Percentiles rank a stretch among this genome's conserved stretches.
Conservation (phyloP, 352 stramenopile species). For the Phytophthora citricola region DNA sequence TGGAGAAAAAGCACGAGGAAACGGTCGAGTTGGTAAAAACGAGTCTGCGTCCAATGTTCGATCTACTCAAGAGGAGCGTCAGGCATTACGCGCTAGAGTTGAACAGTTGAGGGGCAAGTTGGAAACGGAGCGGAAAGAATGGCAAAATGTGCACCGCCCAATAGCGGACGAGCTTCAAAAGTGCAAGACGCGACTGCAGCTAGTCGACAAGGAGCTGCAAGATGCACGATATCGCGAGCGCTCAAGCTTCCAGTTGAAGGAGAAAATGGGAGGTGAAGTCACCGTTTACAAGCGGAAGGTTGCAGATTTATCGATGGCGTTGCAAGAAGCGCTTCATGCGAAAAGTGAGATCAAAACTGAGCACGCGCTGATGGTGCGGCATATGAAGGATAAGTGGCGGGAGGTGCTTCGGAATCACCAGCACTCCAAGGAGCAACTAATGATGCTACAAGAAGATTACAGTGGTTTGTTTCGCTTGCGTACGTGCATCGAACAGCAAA, state of each 20-base stretch:
- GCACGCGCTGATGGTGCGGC: slow-evolving; percentile 47
- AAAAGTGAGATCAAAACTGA: slow-evolving; percentile 62
- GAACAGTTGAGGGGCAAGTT: slow-evolving; percentile 74
- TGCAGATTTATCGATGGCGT: slow-evolving; percentile 50
- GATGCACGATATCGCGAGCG: slow-evolving; percentile 70
- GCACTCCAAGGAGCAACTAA: slow-evolving; percentile 60
- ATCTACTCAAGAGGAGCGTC: slow-evolving; percentile 71
- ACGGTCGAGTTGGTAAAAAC: slow-evolving; percentile 59
- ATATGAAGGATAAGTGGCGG: slow-evolving; percentile 77
- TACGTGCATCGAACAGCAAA: slow-evolving; percentile 47
- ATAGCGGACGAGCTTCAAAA: slow-evolving; percentile 69
- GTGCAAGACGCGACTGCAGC: slow-evolving; percentile 46
- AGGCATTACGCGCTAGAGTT: slow-evolving; percentile 66
- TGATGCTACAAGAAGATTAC: slow-evolving; percentile 81
- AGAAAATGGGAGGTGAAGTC: slow-evolving; percentile 67
- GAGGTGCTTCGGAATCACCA: slow-evolving; percentile 52
- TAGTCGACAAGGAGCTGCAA: slow-evolving; percentile 75
- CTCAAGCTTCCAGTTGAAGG: slow-evolving; percentile 70
- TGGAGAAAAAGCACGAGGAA: slow-evolving; percentile 74
- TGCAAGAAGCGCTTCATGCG: slow-evolving; percentile 52
- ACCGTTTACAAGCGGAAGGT: slow-evolving; percentile 66
- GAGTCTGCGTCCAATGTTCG: slow-evolving; percentile 61
- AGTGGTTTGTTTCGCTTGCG: slow-evolving; percentile 63
- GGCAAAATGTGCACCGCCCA: slow-evolving; percentile 55
- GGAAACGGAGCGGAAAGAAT: slow-evolving; percentile 76